Evolutionary conservation across 306 rosid species (phyloP), one percentile per base, ranked within the genome.

Genomic region (Quercus alba): DNA sequence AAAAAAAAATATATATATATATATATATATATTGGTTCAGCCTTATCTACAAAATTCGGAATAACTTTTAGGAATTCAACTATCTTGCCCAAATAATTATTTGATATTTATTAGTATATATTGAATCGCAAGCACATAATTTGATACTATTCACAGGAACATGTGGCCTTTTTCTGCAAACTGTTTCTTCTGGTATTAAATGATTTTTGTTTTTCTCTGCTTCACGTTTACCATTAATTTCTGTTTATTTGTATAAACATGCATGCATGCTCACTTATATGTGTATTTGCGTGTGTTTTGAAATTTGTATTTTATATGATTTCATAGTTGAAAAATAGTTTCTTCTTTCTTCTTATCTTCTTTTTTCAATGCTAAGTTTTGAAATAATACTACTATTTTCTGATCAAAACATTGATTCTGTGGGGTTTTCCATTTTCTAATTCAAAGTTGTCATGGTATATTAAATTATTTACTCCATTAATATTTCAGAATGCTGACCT

Each of bases 401-500:
- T 26, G 44, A 28, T 63, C 17, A 19, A 6, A 28, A 30, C 20
- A 10, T 28, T 20, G 26, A 21, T 44, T 12, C 54, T 31, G n/a
- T 18, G 11, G 74, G 46, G 56, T 26, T 69, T 78, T 63, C 13
- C 35, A 20, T 26, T 74, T 78, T 63, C 13, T 51, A 9, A 12
- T 19, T 59, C 38, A 12, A 2, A 81, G 49, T 62, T 52, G 67
- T 58, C 41, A 46, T 76, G 72, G 55, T 62, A 56, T 58, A 41
- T 68, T 78, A 70, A 80, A 70, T 26, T 25, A 10, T 78, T 56
- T 73, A 41, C 71, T 44, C 72, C 46, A 58, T 70, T 38, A 56
- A 64, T 74, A 46, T 74, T 77, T 82, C 90, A 94, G 99, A 89
- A 87, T 85, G 99, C 99, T 6, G 99, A 94, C 87, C 95, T 94